Evolutionary conservation across 805 yeast genomes (phyloP).

Genomic region (Candida nemodendra): DNA sequence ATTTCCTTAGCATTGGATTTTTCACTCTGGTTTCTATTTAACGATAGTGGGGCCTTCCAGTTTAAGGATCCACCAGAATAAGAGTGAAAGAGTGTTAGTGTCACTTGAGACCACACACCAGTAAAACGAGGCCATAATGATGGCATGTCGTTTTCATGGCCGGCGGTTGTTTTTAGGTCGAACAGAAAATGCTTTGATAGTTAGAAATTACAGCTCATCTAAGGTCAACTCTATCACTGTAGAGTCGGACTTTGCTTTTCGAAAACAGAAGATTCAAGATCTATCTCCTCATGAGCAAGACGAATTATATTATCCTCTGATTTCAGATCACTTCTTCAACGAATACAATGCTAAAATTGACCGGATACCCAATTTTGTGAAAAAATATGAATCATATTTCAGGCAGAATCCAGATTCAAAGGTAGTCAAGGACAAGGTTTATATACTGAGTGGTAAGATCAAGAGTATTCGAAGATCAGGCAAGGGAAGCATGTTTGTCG

Average conservation of each 20-base stretch:
- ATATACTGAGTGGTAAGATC: constrained; percentile 56
- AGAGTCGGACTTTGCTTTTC: constrained; percentile 35
- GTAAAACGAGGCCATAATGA: no score
- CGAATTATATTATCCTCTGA: constrained; percentile 26
- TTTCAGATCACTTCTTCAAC: constrained; percentile 7
- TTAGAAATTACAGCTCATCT: no score
- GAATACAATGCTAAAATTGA: constrained; percentile 11
- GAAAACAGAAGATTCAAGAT: constrained; percentile 22
- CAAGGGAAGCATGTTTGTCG: constrained; percentile 66
- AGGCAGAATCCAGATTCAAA: constrained; percentile 22
- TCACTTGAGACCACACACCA: no score
- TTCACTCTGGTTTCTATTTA: no score
- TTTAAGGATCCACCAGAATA: no score
- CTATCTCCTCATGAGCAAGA: constrained; percentile 21
- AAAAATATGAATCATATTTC: constrained; percentile 28
- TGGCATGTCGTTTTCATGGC: no score
- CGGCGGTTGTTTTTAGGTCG: no score
- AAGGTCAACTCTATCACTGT: constrained; percentile 16
- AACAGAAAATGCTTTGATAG: no score
- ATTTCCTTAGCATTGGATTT: no score
- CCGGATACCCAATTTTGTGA: constrained; percentile 41
- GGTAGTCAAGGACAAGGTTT: constrained; percentile 19
- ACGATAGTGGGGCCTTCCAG: no score
- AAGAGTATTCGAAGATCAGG: constrained; percentile 61
- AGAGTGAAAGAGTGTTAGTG: no score